phyloP scores from a whole-genome alignment of 2,329 filamentous ascomycete genomes.

The Aspergillus melleus region DNA sequence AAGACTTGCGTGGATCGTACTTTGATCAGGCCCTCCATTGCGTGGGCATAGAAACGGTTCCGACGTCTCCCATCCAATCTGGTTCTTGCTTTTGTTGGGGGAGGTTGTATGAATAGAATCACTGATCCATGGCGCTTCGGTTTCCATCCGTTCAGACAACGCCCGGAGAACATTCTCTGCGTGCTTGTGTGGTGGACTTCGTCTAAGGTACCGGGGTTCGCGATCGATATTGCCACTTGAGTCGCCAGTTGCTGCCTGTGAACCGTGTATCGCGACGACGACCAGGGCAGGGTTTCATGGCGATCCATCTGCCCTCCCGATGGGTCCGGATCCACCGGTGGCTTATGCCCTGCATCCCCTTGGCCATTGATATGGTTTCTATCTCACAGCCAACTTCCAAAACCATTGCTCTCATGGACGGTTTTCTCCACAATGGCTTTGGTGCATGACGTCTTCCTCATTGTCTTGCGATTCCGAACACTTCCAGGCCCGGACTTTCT shows the following conservation, averaged over 20 bases:
- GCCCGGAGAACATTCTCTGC: not conserved
- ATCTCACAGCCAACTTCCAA: conserved; percentile 8
- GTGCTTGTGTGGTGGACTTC: conserved; percentile 4
- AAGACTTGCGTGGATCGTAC: not conserved
- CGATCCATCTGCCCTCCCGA: conserved; percentile 10
- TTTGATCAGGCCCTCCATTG: conserved; percentile 1
- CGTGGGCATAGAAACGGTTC: not conserved
- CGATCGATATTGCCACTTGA: conserved; percentile 10
- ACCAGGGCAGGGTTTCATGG: conserved; percentile 15
- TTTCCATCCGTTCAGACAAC: not conserved
- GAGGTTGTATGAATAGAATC: not conserved
- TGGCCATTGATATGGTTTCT: conserved; percentile 15
- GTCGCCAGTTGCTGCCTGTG: conserved; percentile 9
- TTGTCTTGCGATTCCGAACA: conserved; percentile 9
- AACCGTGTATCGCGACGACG: conserved; percentile 14
- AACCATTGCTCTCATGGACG: conserved; percentile 3
- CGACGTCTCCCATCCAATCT: not conserved
- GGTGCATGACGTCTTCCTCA: conserved; percentile 22
- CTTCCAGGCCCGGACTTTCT: conserved; percentile 16
- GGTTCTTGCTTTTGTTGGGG: not conserved
- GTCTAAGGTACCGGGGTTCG: conserved; percentile 11
- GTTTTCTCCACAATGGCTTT: conserved; percentile 13
- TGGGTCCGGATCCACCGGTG: conserved; percentile 19
- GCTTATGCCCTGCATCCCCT: conserved; percentile 12
- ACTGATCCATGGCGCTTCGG: not conserved